phyloP scores from a whole-genome alignment of 768 basidiomycete genomes.

The Dentipellis sp. region DNA sequence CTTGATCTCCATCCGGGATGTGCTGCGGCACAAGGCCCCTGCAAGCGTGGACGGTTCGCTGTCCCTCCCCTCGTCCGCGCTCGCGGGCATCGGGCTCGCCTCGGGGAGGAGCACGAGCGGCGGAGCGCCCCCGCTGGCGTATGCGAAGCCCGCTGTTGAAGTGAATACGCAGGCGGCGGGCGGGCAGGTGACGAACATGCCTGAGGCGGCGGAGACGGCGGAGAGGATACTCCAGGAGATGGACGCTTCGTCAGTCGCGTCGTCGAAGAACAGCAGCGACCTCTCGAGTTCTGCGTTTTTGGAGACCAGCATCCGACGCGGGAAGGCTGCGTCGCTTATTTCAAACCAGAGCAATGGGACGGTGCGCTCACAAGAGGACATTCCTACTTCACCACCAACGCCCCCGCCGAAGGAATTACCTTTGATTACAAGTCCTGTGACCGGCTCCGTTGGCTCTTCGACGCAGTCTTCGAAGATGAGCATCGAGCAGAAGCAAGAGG shows the following conservation, averaged over 20 bases:
- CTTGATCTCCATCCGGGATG: constrained; percentile 50
- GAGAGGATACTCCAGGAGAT: constrained; percentile 39
- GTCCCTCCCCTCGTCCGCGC: constrained; percentile 15
- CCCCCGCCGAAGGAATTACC: not conserved
- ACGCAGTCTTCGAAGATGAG: constrained; percentile 6
- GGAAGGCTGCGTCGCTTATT: constrained; percentile 31
- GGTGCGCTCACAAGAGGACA: constrained; percentile 15
- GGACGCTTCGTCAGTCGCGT: constrained; percentile 21
- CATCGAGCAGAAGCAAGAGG: constrained; percentile 5
- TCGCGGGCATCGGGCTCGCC: constrained; percentile 12
- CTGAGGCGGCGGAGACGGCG: constrained; percentile 28
- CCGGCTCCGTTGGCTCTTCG: not conserved
- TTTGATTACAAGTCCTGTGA: not conserved
- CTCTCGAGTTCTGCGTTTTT: constrained; percentile 20
- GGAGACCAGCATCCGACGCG: constrained; percentile 27
- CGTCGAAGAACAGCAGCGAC: constrained; percentile 16
- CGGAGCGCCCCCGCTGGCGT: constrained; percentile 28
- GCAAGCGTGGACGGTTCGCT: constrained; percentile 19
- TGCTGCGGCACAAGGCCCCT: constrained; percentile 45
- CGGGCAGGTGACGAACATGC: constrained; percentile 33
- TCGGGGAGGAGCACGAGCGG: constrained; percentile 14
- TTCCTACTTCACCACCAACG: not conserved
- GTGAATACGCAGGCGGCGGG: constrained; percentile 41
- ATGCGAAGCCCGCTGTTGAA: constrained; percentile 51
- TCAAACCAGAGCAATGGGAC: constrained; percentile 31